Evolutionary conservation across 495 filamentous ascomycete species (phyloP).

Genomic region (Sporormia fimetaria): DNA sequence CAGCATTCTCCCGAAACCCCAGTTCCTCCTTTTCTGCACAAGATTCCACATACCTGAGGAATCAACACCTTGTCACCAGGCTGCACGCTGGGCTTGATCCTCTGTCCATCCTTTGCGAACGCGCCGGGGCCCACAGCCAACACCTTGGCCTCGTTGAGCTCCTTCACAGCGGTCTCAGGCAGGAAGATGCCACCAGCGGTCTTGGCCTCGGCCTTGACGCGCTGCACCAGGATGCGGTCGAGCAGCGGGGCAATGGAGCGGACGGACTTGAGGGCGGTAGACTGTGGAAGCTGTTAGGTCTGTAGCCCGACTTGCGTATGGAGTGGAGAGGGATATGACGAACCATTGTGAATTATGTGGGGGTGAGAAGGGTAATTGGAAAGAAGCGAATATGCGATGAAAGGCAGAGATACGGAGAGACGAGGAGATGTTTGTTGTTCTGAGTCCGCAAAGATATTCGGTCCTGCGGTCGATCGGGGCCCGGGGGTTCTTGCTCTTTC

Average conservation of each 20-base stretch:
- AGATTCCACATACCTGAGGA: slow-evolving; percentile 62
- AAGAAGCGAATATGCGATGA: not conserved
- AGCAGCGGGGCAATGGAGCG: slow-evolving; percentile 91
- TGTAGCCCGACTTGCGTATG: not conserved
- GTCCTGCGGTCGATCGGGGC: no score
- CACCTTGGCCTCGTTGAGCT: slow-evolving; percentile 93
- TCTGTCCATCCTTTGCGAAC: slow-evolving; percentile 76
- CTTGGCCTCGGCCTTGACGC: slow-evolving; percentile 92
- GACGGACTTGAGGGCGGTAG: slow-evolving; percentile 74
- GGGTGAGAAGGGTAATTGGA: slow-evolving; percentile 6
- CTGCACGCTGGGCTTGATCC: slow-evolving; percentile 65
- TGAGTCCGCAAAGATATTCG: not conserved
- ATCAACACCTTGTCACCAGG: slow-evolving; percentile 90
- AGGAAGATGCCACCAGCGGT: slow-evolving; percentile 95
- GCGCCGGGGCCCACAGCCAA: slow-evolving; percentile 87
- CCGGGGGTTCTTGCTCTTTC: not conserved
- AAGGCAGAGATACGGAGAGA: not conserved
- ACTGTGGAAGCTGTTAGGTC: slow-evolving; percentile 13
- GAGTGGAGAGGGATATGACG: not conserved
- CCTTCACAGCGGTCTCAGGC: slow-evolving; percentile 92
- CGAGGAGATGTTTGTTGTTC: not conserved
- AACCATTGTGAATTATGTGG: slow-evolving; percentile 18
- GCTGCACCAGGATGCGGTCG: slow-evolving; percentile 97
- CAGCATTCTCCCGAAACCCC: slow-evolving; percentile 1
- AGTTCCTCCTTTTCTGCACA: slow-evolving; percentile 5